Percentiles rank a stretch among this genome's conserved stretches.
Evolutionary conservation across 2,329 filamentous ascomycete species (phyloP).

Genomic region (Gremmenia infestans): DNA sequence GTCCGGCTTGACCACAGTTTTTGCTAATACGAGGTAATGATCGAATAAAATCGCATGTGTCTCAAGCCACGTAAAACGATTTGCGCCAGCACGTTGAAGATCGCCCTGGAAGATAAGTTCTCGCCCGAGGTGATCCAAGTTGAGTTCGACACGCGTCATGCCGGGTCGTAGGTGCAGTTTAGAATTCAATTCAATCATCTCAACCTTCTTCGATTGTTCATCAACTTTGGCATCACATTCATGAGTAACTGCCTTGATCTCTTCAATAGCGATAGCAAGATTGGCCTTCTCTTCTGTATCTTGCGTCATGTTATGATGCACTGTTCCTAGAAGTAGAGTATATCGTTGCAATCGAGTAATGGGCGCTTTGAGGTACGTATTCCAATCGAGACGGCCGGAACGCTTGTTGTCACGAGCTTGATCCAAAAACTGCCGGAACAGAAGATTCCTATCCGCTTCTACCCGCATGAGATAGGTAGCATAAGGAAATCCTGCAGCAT

Average conservation of each 20-base stretch:
- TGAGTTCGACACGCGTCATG: conserved; percentile 81
- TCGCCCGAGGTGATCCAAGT: conserved; percentile 88
- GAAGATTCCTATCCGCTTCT: conserved; percentile 76
- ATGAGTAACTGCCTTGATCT: conserved; percentile 82
- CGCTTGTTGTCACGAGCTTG: conserved; percentile 71
- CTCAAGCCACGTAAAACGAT: conserved; percentile 88
- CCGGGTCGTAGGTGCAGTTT: conserved; percentile 83
- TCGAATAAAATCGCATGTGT: conserved; percentile 93
- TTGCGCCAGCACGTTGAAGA: conserved; percentile 80
- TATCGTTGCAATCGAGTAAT: conserved; percentile 92
- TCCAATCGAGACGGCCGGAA: conserved; percentile 83
- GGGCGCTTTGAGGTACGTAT: conserved; percentile 87
- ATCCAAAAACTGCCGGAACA: conserved; percentile 83
- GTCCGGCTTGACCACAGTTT: conserved; percentile 64
- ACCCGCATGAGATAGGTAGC: conserved; percentile 79
- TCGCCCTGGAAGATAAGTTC: conserved; percentile 87
- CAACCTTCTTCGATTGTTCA: conserved; percentile 86
- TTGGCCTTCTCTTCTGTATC: conserved; percentile 90
- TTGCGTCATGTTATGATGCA: conserved; percentile 74
- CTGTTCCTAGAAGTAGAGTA: conserved; percentile 73
- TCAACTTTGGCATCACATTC: conserved; percentile 92
- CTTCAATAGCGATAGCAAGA: conserved; percentile 76
- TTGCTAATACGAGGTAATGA: conserved; percentile 91
- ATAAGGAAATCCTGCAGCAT: conserved; percentile 80
- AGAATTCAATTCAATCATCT: conserved; percentile 74